Evolutionary conservation across 2,329 filamentous ascomycete genomes (phyloP).

Genomic region (Bisporella sp.): DNA sequence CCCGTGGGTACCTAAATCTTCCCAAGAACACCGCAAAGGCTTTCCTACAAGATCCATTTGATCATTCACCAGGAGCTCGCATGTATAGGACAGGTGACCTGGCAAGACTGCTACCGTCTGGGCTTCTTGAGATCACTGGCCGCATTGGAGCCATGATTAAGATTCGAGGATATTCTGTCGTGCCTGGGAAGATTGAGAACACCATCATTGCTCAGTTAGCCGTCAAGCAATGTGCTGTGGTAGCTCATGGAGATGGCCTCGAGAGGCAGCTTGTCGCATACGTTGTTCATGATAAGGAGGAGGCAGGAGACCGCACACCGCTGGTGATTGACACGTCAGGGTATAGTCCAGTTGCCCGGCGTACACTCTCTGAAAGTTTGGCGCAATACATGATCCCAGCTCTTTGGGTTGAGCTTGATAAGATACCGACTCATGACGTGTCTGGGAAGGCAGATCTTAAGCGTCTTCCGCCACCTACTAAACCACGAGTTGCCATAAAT

Average conservation of each 20-base stretch:
- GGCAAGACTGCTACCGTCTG: constrained; percentile 72
- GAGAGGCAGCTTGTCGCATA: constrained; percentile 73
- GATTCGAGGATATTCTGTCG: constrained; percentile 76
- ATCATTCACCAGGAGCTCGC: constrained; percentile 48
- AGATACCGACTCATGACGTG: constrained; percentile 68
- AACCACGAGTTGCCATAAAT: constrained; percentile 30
- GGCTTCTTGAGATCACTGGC: constrained; percentile 77
- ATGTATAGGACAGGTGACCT: constrained; percentile 86
- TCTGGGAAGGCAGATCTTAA: constrained; percentile 75
- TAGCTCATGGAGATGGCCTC: constrained; percentile 68
- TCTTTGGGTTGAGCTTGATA: constrained; percentile 66
- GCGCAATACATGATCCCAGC: constrained; percentile 81
- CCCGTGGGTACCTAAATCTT: constrained; percentile 72
- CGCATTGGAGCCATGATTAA: constrained; percentile 88
- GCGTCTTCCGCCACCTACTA: constrained; percentile 58
- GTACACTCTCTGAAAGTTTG: constrained; percentile 56
- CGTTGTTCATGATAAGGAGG: constrained; percentile 60
- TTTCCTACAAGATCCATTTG: constrained; percentile 62
- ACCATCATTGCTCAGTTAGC: constrained; percentile 63
- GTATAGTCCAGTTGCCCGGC: constrained; percentile 62
- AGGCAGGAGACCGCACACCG: constrained; percentile 47
- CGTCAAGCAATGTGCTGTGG: constrained; percentile 64
- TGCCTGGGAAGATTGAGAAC: constrained; percentile 71
- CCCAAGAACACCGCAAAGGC: constrained; percentile 69
- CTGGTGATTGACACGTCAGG: constrained; percentile 64